Percentiles rank a stretch among this genome's conserved stretches.
These are phyloP conservation scores for Lactifluus subvellereus DNA, from an alignment of 768 basidiomycete genomes.

Conservation along the genomic window DNA sequence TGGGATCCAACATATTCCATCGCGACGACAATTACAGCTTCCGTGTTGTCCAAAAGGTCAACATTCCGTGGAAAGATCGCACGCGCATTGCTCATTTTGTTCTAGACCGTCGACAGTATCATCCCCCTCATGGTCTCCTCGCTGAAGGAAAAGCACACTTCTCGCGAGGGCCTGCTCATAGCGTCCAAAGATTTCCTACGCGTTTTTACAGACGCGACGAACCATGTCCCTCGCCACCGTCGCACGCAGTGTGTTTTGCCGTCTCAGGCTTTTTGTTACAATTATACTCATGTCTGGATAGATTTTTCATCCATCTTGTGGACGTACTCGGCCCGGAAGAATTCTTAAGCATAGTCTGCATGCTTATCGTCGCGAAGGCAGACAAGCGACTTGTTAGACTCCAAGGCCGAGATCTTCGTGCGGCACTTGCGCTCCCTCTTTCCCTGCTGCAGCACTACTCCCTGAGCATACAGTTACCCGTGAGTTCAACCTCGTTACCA, in stretches of 20 bases:
- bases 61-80: slow-evolving; percentile 3
- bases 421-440: slow-evolving; percentile 59
- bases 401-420: slow-evolving; percentile 50
- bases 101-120: slow-evolving; percentile 85
- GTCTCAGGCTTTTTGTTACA: not conserved
- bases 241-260: slow-evolving; percentile 62
- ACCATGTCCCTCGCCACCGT: slow-evolving; percentile 89
- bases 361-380: slow-evolving; percentile 79
- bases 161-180: slow-evolving; percentile 55
- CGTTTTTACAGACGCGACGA: slow-evolving; percentile 90
- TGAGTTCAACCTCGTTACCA: slow-evolving; percentile 31
- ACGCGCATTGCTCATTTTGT: not conserved
- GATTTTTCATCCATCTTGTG: slow-evolving; percentile 86
- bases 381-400: slow-evolving; percentile 65
- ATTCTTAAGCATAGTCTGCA: slow-evolving; percentile 75
- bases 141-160: slow-evolving; percentile 51
- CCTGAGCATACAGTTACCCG: slow-evolving; percentile 45
- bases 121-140: slow-evolving; percentile 90
- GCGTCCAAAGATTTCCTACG: slow-evolving; percentile 76
- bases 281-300: slow-evolving; percentile 29
- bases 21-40: slow-evolving; percentile 95
- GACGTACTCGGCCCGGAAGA: slow-evolving; percentile 73
- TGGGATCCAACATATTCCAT: slow-evolving; percentile 98
- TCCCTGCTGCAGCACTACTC: slow-evolving; percentile 55
- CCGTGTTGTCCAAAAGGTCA: slow-evolving; percentile 87